Evolutionary conservation across 2,329 filamentous ascomycete genomes (phyloP).

Genomic region (Botrytis fabae): DNA sequence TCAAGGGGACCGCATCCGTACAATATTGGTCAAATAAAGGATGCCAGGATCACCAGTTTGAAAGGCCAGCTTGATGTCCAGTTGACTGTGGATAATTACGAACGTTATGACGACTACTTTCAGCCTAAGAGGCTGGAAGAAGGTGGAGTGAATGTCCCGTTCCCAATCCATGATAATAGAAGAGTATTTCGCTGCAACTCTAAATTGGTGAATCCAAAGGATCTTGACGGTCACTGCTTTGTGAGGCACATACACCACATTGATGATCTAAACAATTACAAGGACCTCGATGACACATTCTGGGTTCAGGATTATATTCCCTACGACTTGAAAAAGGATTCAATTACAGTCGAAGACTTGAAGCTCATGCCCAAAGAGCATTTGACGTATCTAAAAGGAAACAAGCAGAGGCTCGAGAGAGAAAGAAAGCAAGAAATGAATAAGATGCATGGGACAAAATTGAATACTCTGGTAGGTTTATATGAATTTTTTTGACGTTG

Average conservation of each 20-base stretch:
- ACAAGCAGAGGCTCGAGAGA: not conserved
- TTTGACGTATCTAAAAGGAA: not conserved
- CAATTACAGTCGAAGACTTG: not conserved
- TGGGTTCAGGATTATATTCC: conserved; percentile 26
- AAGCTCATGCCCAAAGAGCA: not conserved
- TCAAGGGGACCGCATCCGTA: conserved; percentile 21
- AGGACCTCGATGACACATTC: conserved; percentile 29
- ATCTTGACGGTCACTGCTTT: conserved; percentile 29
- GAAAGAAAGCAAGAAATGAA: conserved; percentile 9
- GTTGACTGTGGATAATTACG: conserved; percentile 11
- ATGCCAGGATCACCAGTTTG: not conserved
- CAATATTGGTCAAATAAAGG: conserved; percentile 27
- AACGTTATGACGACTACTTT: conserved; percentile 23
- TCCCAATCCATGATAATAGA: conserved; percentile 25
- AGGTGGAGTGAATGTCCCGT: not conserved
- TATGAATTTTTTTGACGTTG: too few species aligned
- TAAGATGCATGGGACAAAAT: not conserved
- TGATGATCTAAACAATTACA: conserved; percentile 27
- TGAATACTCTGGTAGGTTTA: not conserved
- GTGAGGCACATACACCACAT: conserved; percentile 27
- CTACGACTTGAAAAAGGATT: not conserved
- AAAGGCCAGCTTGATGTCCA: not conserved
- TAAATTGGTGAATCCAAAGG: not conserved
- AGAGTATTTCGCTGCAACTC: conserved; percentile 10
- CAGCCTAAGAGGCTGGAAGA: conserved; percentile 8